Base-by-base conservation (phyloP, 176 grass and related monocot genomes). In the Avena insularis region DNA sequence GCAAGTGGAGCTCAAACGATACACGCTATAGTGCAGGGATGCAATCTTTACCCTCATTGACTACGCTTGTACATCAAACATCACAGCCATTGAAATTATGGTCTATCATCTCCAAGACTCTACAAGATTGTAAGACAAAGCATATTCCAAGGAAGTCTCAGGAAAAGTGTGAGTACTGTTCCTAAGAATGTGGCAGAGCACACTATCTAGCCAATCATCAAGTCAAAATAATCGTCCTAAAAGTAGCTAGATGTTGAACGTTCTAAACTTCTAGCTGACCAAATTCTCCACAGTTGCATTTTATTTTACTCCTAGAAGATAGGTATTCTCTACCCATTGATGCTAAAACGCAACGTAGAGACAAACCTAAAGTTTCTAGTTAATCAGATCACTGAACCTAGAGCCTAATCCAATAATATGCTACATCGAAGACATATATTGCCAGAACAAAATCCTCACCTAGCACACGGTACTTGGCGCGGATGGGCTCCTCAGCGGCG, bases 361-460 rank as follows among this genome's bases (percentile, higher is more conserved):
- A 21, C 36, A 59, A 47, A 43, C 3, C 40, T 11, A 14, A 54
- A 51, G 49, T 51, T 51, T 13, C 2, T 51, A 51, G 11, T 51
- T 51, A 4, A 53, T 53, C 14, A 3, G 49, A 11, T 54, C 48
- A 77, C 25, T 77, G 23, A 23, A 29, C 54, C 25, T 19, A 77
- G 27, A 77, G 33, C 74, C 49, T 13, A 19, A 5, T 64, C 33
- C 12, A 78, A 16, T 23, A 38, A 31, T 74, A 82, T 56, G 75
- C 35, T 57, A 14, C 5, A 43, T 1, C 12, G 40, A 43, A 43
- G 40, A 43, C 40, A 43, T 43, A 43, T 43, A 43, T 50, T 60
- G 69, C 35, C 36, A 77, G 4, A 46, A 46, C 43, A 66, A 61
- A 5, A 87, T 35, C 16, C 87, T 89, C 80, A 92, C 87, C 90